phyloP scores from a whole-genome alignment of 306 rosid genomes.

The Quillaja saponaria region DNA sequence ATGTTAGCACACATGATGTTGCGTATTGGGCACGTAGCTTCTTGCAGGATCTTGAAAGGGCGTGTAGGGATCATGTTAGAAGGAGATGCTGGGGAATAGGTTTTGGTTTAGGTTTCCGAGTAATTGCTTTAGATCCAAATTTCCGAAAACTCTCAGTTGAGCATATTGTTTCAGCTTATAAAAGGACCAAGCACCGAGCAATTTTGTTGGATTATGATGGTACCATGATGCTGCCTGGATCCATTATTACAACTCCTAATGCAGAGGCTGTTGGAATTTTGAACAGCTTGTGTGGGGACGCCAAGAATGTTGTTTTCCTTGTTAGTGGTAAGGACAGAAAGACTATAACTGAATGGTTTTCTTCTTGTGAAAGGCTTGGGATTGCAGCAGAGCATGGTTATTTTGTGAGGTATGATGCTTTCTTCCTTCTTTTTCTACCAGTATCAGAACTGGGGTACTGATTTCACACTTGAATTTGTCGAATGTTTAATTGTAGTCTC shows the following conservation, averaged over 20 bases:
- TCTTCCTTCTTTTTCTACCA: too few relatives aligned
- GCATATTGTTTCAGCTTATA: constrained; percentile 84
- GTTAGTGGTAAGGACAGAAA: constrained; percentile 81
- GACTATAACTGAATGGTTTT: constrained; percentile 72
- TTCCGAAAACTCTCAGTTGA: constrained; percentile 79
- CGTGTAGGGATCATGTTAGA: constrained; percentile 77
- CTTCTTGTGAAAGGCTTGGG: constrained; percentile 72
- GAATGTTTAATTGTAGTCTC: background rate
- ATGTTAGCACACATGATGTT: constrained; percentile 86
- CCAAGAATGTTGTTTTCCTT: constrained; percentile 70
- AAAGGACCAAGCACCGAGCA: constrained; percentile 71
- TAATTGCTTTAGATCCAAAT: constrained; percentile 83
- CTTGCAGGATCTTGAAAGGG: constrained; percentile 82
- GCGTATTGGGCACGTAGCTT: constrained; percentile 93
- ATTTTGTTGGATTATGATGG: constrained; percentile 86
- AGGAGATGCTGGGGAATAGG: constrained; percentile 96
- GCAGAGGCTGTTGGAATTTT: constrained; percentile 64
- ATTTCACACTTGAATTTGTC: too few relatives aligned
- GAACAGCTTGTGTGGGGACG: constrained; percentile 71
- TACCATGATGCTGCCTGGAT: constrained; percentile 64
- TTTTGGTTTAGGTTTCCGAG: constrained; percentile 87
- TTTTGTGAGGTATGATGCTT: constrained; percentile 57
- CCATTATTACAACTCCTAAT: constrained; percentile 62
- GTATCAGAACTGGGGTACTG: too few relatives aligned
- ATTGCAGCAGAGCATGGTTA: constrained; percentile 90